These are phyloP conservation scores for Rhynchosporium graminicola DNA, from an alignment of 2,329 filamentous ascomycete genomes.

Conservation along the genomic window DNA sequence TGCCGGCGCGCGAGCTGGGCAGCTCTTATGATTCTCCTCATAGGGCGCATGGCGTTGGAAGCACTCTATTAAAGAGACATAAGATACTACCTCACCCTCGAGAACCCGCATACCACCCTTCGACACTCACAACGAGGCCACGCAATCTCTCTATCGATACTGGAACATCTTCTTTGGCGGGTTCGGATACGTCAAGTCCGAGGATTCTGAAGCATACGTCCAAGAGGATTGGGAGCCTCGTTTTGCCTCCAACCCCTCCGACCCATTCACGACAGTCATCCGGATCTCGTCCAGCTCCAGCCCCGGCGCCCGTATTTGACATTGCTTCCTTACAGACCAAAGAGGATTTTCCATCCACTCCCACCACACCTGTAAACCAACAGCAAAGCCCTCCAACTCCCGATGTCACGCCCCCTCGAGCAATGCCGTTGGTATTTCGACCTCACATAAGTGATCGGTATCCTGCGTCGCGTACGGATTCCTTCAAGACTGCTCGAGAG, in stretches of 20 bases:
- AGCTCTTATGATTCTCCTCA: conserved; percentile 36
- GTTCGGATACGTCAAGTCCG: conserved; percentile 39
- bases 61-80: conserved; percentile 39
- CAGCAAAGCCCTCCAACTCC: conserved; percentile 68
- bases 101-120: conserved; percentile 27
- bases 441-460: conserved; percentile 51
- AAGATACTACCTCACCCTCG: conserved; percentile 40
- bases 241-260: conserved; percentile 63
- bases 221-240: conserved; percentile 42
- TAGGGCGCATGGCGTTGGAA: conserved; percentile 31
- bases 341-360: conserved; percentile 39
- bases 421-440: conserved; percentile 49
- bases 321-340: conserved; percentile 24
- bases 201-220: conserved; percentile 39
- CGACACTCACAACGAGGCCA: conserved; percentile 29
- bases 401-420: conserved; percentile 70
- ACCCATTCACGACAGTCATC: conserved; percentile 61
- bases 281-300: conserved; percentile 40
- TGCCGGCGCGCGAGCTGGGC: conserved; percentile 38
- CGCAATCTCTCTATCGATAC: conserved; percentile 36
- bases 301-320: conserved; percentile 30
- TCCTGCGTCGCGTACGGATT: conserved; percentile 53
- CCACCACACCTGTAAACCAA: conserved; percentile 64
- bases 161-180: conserved; percentile 29
- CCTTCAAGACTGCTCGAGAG: conserved; percentile 72